Base-by-base conservation (phyloP, 1,284 basidiomycete genomes). In the Ceratobasidium papillatum region DNA sequence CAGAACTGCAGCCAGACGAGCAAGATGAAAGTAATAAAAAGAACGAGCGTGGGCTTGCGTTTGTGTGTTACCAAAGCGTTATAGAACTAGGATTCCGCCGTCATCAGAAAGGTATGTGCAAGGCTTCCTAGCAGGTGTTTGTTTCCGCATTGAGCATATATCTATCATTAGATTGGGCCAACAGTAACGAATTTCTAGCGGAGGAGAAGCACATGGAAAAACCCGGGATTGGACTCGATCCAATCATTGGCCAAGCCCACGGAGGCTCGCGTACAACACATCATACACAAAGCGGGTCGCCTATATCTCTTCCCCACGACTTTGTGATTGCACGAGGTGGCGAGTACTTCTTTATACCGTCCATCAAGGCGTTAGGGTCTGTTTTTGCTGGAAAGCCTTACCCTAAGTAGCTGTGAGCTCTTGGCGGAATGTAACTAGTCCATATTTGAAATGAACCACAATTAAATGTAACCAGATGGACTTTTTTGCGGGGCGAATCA, bases 271-370 rank as follows among this genome's bases (percentile, higher is more conserved):
- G 86, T 83, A 45, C 81, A 86, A 78, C 85, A 85, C 8, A 79
- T 81, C 45, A 52, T 77, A 83, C 49, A 79, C 80, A 43, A 76
- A 75, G 45, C 78, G 19, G 79, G 78, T 45, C 75, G 80, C 38
- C 74, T 30, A 1, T 68, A 43, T 19, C 78, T 14, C 77, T 82
- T 12, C 79, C 80, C 1, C 17, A 32, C 1, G 47, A 66, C 9
- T 83, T 81, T 64, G 81, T 84, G 36, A 78, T 81, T 5, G 80
- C 83, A 0, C 78, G 79, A 71, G 84, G 84, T 9, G 84, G 84
- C 25, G 84, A 83, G 74, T 86, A 86, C 78, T 85, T 84, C 79
- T 85, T 85, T 80, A 77, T 80, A 8, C 85, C 84, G 0, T 84
- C 84, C 7, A 81, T 85, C 74, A 76, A 80, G 7, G 82, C 84